Conservation (phyloP, 75 land plant genomes). For the Ceratopteris richardii region DNA sequence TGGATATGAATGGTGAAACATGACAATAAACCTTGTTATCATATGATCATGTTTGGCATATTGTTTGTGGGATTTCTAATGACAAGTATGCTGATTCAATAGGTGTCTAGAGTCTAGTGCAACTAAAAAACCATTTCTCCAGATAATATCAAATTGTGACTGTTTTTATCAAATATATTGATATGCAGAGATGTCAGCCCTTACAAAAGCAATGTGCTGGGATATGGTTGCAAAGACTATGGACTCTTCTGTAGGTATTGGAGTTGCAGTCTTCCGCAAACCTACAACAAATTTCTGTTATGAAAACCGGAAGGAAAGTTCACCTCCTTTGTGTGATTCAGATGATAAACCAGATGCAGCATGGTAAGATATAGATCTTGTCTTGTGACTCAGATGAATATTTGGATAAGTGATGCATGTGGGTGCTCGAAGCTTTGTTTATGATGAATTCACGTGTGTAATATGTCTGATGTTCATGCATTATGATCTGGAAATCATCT, state of each 20-base stretch:
- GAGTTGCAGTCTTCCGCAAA: constrained; percentile 58
- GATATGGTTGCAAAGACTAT: constrained; percentile 34
- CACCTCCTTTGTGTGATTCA: constrained; percentile 51
- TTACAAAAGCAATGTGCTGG: constrained; percentile 55
- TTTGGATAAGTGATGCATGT: too few relatives aligned
- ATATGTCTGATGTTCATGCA: too few relatives aligned
- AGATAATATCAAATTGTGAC: not conserved
- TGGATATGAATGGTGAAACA: not conserved
- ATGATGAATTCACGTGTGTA: too few relatives aligned
- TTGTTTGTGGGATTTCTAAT: too few relatives aligned
- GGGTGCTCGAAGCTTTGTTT: too few relatives aligned
- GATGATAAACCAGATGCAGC: constrained; percentile 72
- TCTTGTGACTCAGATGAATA: too few relatives aligned
- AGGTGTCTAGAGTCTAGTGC: too few relatives aligned
- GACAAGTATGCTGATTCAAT: too few relatives aligned
- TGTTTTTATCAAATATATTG: not conserved
- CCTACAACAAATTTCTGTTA: constrained; percentile 50
- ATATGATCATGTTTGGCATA: too few relatives aligned
- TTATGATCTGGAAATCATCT: too few relatives aligned
- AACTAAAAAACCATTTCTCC: not conserved
- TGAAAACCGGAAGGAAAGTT: constrained; percentile 26
- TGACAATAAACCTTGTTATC: too few relatives aligned
- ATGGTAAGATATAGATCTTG: constrained; percentile 27
- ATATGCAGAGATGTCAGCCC: constrained; percentile 40
- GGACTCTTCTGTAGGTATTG: constrained; percentile 41